Percentiles rank a stretch among this genome's conserved stretches.
Conservation (phyloP, 2,329 filamentous ascomycete species). For the Endocalyx cinctus region DNA sequence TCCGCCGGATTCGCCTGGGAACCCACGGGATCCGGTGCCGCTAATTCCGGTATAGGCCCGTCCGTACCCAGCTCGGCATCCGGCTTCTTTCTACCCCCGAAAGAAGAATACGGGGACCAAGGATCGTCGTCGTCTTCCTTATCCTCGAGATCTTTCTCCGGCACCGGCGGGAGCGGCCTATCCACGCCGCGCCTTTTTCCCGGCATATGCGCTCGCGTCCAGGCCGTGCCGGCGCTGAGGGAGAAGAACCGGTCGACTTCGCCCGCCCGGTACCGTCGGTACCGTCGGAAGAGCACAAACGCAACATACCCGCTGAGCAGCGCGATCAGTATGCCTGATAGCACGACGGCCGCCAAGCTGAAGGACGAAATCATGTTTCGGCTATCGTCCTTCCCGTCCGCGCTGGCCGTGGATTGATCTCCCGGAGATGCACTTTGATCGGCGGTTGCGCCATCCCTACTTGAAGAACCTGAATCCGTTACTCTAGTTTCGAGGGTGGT, state of each 20-base stretch:
- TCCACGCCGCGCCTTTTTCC: neutral
- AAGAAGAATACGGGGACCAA: neutral
- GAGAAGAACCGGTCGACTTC: slow-evolving; percentile 7
- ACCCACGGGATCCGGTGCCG: slow-evolving; percentile 11
- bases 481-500: too few relatives aligned
- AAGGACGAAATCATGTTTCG: too few relatives aligned
- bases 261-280: slow-evolving; percentile 15
- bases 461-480: too few relatives aligned
- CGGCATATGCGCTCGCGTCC: slow-evolving; percentile 2
- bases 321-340: slow-evolving; percentile 17
- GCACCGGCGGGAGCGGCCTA: too few relatives aligned
- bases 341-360: slow-evolving; percentile 15
- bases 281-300: slow-evolving; percentile 12
- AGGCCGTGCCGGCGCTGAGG: neutral
- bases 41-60: slow-evolving; percentile 20
- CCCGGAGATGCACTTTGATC: neutral
- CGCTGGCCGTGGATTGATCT: neutral
- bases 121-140: too few relatives aligned
- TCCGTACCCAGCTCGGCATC: slow-evolving; percentile 22
- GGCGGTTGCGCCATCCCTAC: too few relatives aligned
- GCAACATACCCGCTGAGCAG: slow-evolving; percentile 12
- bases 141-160: too few relatives aligned
- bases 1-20: slow-evolving; percentile 23
- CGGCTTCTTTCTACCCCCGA: slow-evolving; percentile 3
- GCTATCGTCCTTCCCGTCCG: neutral